Conservation (phyloP, 192 early-diverging fungal species). For the Obelidium mucronatum region DNA sequence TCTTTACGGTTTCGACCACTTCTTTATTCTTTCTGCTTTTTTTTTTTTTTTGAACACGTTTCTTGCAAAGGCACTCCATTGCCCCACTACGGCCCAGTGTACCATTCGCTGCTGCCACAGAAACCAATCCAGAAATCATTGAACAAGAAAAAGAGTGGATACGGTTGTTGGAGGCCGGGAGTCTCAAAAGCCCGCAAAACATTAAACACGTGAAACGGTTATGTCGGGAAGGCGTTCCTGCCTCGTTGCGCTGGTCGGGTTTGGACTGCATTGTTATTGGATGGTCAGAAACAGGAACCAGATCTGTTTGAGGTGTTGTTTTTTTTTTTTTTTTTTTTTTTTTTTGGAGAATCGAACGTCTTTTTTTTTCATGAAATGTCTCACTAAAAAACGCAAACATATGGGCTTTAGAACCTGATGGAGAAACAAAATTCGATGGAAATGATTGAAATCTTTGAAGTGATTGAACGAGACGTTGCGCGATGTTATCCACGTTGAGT, state of each 20-base stretch:
- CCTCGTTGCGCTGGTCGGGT: conserved; percentile 71
- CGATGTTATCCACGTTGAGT: conserved; percentile 79
- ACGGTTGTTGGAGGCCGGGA: not conserved
- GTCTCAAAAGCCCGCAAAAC: not conserved
- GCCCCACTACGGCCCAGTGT: no score
- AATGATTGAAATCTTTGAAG: conserved; percentile 75
- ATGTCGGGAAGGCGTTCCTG: conserved; percentile 71
- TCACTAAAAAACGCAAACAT: no score
- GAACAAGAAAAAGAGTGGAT: conserved; percentile 7
- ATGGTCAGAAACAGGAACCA: conserved; percentile 56
- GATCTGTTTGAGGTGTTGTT: conserved; percentile 59
- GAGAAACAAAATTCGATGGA: conserved; percentile 29
- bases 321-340: no score
- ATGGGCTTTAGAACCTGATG: conserved; percentile 2
- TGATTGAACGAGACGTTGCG: conserved; percentile 89
- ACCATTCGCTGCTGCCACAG: no score
- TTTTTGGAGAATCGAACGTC: conserved; percentile 28
- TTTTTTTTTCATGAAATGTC: no score
- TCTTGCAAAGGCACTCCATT: no score
- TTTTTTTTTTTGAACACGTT: no score
- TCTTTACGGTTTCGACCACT: no score
- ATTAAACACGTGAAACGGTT: conserved; percentile 63
- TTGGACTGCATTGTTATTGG: conserved; percentile 69
- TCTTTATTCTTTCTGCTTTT: no score
- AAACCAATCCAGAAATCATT: not conserved